phyloP scores from a whole-genome alignment of 2,329 filamentous ascomycete species.

The Epichloe aotearoae region DNA sequence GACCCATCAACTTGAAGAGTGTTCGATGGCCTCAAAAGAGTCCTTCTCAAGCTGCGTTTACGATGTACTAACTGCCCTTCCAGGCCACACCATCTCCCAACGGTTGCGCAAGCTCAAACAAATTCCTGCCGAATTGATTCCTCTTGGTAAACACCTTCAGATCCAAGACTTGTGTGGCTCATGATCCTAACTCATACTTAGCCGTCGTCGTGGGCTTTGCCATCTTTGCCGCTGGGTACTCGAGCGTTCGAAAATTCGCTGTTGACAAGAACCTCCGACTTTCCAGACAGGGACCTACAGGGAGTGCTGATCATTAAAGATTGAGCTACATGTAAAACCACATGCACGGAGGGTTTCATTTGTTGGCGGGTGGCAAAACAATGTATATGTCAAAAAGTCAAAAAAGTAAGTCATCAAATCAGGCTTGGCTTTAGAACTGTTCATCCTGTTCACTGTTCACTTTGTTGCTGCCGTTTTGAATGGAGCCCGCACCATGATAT shows the following conservation, averaged over 20 bases:
- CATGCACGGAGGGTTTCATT: slow-evolving; percentile 2
- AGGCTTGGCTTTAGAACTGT: slow-evolving; percentile 1
- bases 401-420: slow-evolving; percentile 8
- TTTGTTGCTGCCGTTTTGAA: slow-evolving; percentile 12
- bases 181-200: slow-evolving; percentile 20
- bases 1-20: not conserved
- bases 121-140: slow-evolving; percentile 87
- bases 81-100: slow-evolving; percentile 95
- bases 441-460: slow-evolving; percentile 5
- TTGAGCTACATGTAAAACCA: slow-evolving; percentile 1
- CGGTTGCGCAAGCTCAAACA: slow-evolving; percentile 79
- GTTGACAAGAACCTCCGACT: slow-evolving; percentile 91
- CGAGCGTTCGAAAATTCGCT: slow-evolving; percentile 65
- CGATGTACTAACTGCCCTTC: slow-evolving; percentile 1
- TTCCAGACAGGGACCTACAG: slow-evolving; percentile 48
- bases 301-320: slow-evolving; percentile 22
- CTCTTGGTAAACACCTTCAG: slow-evolving; percentile 54
- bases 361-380: slow-evolving; percentile 4
- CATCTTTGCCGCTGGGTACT: slow-evolving; percentile 70
- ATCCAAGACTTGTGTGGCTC: not conserved
- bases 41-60: not conserved
- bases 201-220: slow-evolving; percentile 82
- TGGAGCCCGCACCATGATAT: slow-evolving; percentile 7
- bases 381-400: slow-evolving; percentile 9
- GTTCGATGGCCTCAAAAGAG: not conserved